Percentiles rank a stretch among this genome's conserved stretches.
phyloP scores from a whole-genome alignment of 805 yeast genomes.

The Metschnikowia orientalis region DNA sequence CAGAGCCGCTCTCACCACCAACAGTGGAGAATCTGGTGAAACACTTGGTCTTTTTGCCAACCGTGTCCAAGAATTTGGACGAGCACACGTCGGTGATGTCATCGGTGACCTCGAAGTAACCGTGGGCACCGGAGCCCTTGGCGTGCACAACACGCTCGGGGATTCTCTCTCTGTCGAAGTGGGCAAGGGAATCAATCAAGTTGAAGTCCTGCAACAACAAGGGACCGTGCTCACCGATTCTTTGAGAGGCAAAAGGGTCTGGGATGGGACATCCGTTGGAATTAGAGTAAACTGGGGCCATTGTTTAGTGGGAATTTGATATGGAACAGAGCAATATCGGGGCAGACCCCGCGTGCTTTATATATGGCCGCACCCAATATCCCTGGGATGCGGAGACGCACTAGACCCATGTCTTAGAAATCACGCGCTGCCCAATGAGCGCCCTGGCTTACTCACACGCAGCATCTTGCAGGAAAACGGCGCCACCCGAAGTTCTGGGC shows the following conservation, averaged over 20 bases:
- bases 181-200: slow-evolving; percentile 76
- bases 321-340: background rate
- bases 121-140: slow-evolving; percentile 89
- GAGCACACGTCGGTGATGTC: slow-evolving; percentile 27
- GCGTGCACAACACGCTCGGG: slow-evolving; percentile 95
- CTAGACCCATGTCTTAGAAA: slow-evolving; percentile 13
- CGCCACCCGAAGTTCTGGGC: too few species aligned
- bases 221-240: slow-evolving; percentile 75
- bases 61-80: slow-evolving; percentile 25
- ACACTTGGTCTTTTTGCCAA: slow-evolving; percentile 32
- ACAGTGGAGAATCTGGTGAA: slow-evolving; percentile 80
- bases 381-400: slow-evolving; percentile 4
- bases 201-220: slow-evolving; percentile 76
- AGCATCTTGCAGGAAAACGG: too few species aligned
- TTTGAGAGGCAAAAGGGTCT: slow-evolving; percentile 71
- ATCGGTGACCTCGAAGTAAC: slow-evolving; percentile 81
- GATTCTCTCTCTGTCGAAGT: slow-evolving; percentile 83
- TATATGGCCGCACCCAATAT: background rate
- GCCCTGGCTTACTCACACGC: slow-evolving; percentile 5
- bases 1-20: slow-evolving; percentile 79
- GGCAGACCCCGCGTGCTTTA: slow-evolving; percentile 2
- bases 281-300: slow-evolving; percentile 64
- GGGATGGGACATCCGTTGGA: slow-evolving; percentile 75
- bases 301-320: slow-evolving; percentile 11
- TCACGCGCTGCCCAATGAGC: slow-evolving; percentile 7